Evolutionary conservation across 1,139 yeast genomes (phyloP).

Genomic region (Debaryomyces robertsiae): DNA sequence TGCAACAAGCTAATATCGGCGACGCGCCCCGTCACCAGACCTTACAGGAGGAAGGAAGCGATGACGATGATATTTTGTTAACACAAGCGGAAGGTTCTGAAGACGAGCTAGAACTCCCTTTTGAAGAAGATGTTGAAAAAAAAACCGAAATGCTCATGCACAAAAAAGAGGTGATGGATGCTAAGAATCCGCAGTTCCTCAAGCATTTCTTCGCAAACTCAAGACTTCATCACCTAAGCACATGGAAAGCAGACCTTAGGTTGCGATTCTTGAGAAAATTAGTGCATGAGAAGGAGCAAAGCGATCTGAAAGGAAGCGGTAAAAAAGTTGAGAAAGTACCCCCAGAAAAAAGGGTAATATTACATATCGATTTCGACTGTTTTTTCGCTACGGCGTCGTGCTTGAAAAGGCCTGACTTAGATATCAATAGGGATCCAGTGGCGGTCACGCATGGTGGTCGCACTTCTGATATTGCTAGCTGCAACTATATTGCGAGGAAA

Average conservation of each 20-base stretch:
- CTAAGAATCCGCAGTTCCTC: conserved; percentile 79
- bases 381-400: conserved; percentile 90
- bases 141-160: too few species aligned
- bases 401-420: conserved; percentile 54
- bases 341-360: conserved; percentile 35
- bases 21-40: conserved; percentile 6
- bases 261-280: conserved; percentile 55
- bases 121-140: too few species aligned
- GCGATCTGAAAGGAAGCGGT: conserved; percentile 1
- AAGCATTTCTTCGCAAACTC: conserved; percentile 74
- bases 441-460: conserved; percentile 84
- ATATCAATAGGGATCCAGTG: conserved; percentile 62
- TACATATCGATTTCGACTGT: conserved; percentile 92
- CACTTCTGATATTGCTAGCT: conserved; percentile 82
- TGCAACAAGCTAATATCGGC: conserved; percentile 10
- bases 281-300: conserved; percentile 7
- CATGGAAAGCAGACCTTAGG: conserved; percentile 81
- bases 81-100: conserved; percentile 10
- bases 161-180: conserved; percentile 41
- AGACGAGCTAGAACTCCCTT: background rate
- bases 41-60: conserved; percentile 12
- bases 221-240: conserved; percentile 82
- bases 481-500: conserved; percentile 81
- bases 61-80: conserved; percentile 3
- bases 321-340: conserved; percentile 4